Evolutionary conservation across 768 basidiomycete species (phyloP).

Genomic region (Hygrocybe punicea): DNA sequence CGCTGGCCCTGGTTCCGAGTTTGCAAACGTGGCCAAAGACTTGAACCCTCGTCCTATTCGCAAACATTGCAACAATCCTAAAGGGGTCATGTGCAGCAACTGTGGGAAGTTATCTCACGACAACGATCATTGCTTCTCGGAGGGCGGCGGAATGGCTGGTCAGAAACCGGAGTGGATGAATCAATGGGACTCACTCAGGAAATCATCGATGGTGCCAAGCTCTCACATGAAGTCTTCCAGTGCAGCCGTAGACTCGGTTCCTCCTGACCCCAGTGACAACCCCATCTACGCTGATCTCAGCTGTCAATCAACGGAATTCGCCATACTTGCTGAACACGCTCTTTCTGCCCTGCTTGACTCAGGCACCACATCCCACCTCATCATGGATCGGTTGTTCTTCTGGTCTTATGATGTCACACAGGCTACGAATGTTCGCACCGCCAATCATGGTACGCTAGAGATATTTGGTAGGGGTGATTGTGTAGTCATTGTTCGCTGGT

Average conservation of each 20-base stretch:
- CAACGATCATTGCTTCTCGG: background rate
- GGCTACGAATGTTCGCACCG: conserved; percentile 13
- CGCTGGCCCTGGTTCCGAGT: background rate
- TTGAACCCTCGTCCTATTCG: background rate
- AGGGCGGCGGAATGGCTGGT: conserved; percentile 4
- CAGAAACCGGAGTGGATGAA: conserved; percentile 8
- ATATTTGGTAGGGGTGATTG: conserved; percentile 16
- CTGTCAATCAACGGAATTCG: background rate
- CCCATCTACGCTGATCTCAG: background rate
- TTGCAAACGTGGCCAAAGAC: background rate
- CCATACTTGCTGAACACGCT: background rate
- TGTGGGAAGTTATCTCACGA: background rate
- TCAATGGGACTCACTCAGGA: no score
- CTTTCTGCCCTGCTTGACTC: conserved; percentile 14
- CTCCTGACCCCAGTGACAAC: background rate
- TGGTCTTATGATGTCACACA: conserved; percentile 8
- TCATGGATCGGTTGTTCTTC: conserved; percentile 14
- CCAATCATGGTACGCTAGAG: conserved; percentile 15
- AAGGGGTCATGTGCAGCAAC: background rate
- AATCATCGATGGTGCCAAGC: no score
- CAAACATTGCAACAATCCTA: background rate
- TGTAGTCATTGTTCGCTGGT: background rate
- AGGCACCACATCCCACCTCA: conserved; percentile 21
- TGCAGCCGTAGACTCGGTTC: background rate
- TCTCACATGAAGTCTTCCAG: no score